Evolutionary conservation across 2,329 filamentous ascomycete species (phyloP).

Genomic region (Macrophomina tecta): DNA sequence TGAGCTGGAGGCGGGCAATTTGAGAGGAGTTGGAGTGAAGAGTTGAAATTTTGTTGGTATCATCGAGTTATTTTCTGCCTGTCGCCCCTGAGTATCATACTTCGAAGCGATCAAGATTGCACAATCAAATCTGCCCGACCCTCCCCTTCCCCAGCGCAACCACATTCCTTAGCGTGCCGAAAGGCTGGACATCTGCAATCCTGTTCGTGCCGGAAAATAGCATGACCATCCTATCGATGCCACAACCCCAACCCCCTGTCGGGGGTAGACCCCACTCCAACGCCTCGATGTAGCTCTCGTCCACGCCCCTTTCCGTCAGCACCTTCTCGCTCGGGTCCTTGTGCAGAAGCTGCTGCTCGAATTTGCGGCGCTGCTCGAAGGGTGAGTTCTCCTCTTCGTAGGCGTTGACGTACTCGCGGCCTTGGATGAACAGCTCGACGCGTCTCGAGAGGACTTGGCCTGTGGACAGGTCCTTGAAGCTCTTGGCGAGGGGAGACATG

Average conservation of each 20-base stretch:
- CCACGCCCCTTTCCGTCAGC: conserved; percentile 55
- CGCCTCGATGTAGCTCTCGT: conserved; percentile 84
- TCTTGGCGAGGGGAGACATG: conserved; percentile 91
- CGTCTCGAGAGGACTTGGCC: conserved; percentile 78
- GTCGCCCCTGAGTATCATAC: background rate
- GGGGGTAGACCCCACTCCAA: conserved; percentile 91
- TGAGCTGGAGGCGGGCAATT: conserved; percentile 33
- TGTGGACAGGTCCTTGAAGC: conserved; percentile 70
- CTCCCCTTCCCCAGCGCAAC: conserved; percentile 42
- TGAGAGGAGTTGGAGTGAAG: conserved; percentile 31
- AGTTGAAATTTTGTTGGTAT: background rate
- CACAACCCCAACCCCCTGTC: conserved; percentile 96
- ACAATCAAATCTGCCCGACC: conserved; percentile 3
- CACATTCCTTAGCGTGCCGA: conserved; percentile 78
- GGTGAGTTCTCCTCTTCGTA: conserved; percentile 99
- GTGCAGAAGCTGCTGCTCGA: conserved; percentile 63
- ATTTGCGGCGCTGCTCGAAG: conserved; percentile 82
- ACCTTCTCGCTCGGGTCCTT: conserved; percentile 49
- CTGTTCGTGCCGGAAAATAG: conserved; percentile 77
- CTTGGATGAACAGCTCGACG: conserved; percentile 81
- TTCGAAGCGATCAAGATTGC: background rate
- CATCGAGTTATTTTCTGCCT: background rate
- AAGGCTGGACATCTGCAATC: conserved; percentile 86
- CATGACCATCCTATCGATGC: conserved; percentile 91
- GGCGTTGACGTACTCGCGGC: conserved; percentile 88